Base-by-base conservation (phyloP, 2,329 filamentous ascomycete species). In the Claviceps sp. region DNA sequence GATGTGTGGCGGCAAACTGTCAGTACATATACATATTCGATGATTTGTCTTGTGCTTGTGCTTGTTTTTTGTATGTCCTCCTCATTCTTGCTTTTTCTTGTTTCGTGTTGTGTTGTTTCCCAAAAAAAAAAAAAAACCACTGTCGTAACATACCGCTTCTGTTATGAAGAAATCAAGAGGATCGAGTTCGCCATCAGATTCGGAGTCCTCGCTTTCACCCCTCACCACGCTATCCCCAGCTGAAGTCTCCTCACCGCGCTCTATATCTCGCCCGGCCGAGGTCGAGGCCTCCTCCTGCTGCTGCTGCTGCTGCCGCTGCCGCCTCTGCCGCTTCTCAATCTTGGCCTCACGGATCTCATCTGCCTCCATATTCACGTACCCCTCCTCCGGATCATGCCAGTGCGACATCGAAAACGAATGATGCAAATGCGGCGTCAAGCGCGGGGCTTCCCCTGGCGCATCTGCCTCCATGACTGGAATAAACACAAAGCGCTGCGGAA, bases 361-460 rank as follows among this genome's bases (percentile, higher is more conserved):
- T 39, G 87, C 83, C 54, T 94, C 86, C 0, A 91, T 66, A 56
- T 93, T 86, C 4, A 82, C 75, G 56, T 89, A 85, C 0, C 85
- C 87, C 63, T 91, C 81, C 1, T 78, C 73, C 0, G 77, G 74
- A 53, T 84, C 77, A 61, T 97, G 89, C 70, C 83, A 87, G 65
- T 97, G 90, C 0, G 87, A 91, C 53, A 97, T 82, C 63, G 89
- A 88, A 58, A 97, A 84, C 57, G 87, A 81, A 54, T 97, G 89
- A 60, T 89, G 94, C 66, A 84, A 63, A 58, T 88, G 76, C 37
- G 67, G 68, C 22, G 72, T 76, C 48, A 84, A 71, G 48, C 70
- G 71, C 3, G 73, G 70, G 62, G 3, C 16, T 17, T 40, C 76
- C 73, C 2, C 30, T 11, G 73, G 72, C 42, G 68, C 66, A 39